A percentile compares a stretch with the other conserved stretches of the same genome.
Conservation (phyloP, 768 basidiomycete species). For the Dacryopinax primogenitus region DNA sequence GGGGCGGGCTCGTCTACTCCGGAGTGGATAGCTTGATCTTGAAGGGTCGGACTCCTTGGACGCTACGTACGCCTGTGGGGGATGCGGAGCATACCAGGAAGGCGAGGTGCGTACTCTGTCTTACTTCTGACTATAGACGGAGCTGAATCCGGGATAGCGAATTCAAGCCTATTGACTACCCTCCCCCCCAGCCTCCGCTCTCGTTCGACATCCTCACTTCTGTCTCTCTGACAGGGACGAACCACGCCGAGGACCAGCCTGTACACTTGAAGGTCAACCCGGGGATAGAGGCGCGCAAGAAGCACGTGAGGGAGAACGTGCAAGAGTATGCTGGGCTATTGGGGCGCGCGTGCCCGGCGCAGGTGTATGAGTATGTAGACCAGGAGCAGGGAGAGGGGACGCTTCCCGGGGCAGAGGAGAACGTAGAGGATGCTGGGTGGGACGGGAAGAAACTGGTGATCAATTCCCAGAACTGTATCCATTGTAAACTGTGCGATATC, state of each 20-base stretch:
- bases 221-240: conserved; percentile 80
- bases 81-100: conserved; percentile 63
- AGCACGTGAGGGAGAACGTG: conserved; percentile 65
- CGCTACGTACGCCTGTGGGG: conserved; percentile 54
- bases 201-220: conserved; percentile 90
- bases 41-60: conserved; percentile 83
- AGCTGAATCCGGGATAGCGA: conserved; percentile 24
- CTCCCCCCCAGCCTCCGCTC: conserved; percentile 72
- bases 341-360: conserved; percentile 84
- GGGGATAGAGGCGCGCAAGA: conserved; percentile 34
- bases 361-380: conserved; percentile 91
- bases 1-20: conserved; percentile 79
- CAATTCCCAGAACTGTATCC: conserved; percentile 91
- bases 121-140: background rate
- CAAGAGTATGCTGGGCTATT: conserved; percentile 75
- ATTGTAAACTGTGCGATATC: conserved; percentile 92
- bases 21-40: conserved; percentile 78
- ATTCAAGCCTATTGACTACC: conserved; percentile 71
- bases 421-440: conserved; percentile 39
- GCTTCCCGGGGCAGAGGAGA: conserved; percentile 13
- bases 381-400: conserved; percentile 34
- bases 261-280: conserved; percentile 69
- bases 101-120: conserved; percentile 32
- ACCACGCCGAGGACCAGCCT: conserved; percentile 94
- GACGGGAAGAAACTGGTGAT: conserved; percentile 83